phyloP scores from a whole-genome alignment of 2,329 filamentous ascomycete genomes.

The Ophiostoma populinum region DNA sequence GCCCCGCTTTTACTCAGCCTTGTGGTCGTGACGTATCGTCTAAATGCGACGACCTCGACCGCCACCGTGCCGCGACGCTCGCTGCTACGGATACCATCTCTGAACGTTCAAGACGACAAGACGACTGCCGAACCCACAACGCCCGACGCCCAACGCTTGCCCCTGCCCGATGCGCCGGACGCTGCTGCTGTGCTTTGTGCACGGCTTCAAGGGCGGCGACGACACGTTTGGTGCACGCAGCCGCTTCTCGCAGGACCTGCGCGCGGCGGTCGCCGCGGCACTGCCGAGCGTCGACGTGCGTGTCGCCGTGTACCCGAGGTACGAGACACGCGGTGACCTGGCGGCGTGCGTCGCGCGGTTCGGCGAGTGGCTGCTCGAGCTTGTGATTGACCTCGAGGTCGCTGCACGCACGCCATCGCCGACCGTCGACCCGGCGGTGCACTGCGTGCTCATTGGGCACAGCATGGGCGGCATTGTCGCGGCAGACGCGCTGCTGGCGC shows the following conservation, averaged over 20 bases:
- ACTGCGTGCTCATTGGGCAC: conserved; percentile 68
- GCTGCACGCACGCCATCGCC: conserved; percentile 62
- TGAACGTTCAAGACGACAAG: too few species aligned
- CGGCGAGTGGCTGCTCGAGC: conserved; percentile 72
- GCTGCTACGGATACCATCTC: too few species aligned
- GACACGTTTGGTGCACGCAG: conserved; percentile 53
- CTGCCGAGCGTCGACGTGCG: conserved; percentile 53
- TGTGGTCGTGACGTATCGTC: too few species aligned
- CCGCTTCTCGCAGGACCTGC: conserved; percentile 55
- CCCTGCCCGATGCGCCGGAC: conserved; percentile 49
- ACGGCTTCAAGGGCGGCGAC: conserved; percentile 79
- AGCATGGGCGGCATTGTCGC: conserved; percentile 91
- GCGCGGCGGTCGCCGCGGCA: conserved; percentile 41
- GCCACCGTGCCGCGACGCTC: too few species aligned
- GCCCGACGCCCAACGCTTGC: background rate
- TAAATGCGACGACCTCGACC: too few species aligned
- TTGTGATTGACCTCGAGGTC: conserved; percentile 89
- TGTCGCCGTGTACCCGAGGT: conserved; percentile 59
- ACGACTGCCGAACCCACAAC: too few species aligned
- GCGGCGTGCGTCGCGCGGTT: conserved; percentile 54
- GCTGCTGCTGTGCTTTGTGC: conserved; percentile 65
- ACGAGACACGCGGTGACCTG: conserved; percentile 66
- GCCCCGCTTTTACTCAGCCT: too few species aligned
- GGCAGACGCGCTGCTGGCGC: conserved; percentile 65
- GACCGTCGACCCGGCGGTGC: conserved; percentile 71